Conservation (phyloP, 2,329 filamentous ascomycete genomes). For the Trichoderma atroviride region DNA sequence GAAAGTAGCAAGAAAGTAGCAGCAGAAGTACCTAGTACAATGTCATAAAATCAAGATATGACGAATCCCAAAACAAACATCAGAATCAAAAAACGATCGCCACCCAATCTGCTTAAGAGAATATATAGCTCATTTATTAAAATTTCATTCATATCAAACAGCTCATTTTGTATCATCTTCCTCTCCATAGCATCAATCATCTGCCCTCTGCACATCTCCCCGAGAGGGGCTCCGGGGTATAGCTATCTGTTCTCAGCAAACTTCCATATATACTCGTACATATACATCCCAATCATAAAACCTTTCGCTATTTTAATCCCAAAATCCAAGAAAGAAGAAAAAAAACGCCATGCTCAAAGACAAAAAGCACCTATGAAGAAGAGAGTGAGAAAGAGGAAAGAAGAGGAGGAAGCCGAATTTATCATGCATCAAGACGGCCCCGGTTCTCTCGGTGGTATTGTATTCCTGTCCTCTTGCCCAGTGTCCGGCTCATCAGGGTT, state of each 20-base stretch:
- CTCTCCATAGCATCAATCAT: background rate
- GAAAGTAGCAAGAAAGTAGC: too few relatives aligned
- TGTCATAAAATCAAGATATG: too few relatives aligned
- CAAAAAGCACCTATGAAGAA: slow-evolving; percentile 6
- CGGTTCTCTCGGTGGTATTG: slow-evolving; percentile 17
- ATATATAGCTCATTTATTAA: background rate
- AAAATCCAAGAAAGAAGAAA: background rate
- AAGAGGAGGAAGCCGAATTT: background rate
- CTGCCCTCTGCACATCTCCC: background rate
- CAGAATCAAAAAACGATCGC: background rate
- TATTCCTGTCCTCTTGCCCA: slow-evolving; percentile 13
- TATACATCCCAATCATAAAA: background rate
- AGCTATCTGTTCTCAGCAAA: background rate
- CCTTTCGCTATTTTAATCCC: background rate
- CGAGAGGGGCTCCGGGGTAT: background rate
- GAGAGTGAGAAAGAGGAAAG: too few relatives aligned
- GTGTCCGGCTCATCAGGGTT: slow-evolving; percentile 31
- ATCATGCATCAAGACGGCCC: slow-evolving; percentile 26
- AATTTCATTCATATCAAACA: background rate
- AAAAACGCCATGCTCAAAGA: slow-evolving; percentile 23
- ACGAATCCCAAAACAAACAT: background rate
- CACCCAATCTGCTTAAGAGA: background rate
- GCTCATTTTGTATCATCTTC: background rate
- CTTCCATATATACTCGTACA: background rate
- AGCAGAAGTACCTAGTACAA: too few relatives aligned